Percentiles rank a stretch among this genome's conserved stretches.
phyloP scores from a whole-genome alignment of 2,329 filamentous ascomycete species.

The Botrytis fabae region DNA sequence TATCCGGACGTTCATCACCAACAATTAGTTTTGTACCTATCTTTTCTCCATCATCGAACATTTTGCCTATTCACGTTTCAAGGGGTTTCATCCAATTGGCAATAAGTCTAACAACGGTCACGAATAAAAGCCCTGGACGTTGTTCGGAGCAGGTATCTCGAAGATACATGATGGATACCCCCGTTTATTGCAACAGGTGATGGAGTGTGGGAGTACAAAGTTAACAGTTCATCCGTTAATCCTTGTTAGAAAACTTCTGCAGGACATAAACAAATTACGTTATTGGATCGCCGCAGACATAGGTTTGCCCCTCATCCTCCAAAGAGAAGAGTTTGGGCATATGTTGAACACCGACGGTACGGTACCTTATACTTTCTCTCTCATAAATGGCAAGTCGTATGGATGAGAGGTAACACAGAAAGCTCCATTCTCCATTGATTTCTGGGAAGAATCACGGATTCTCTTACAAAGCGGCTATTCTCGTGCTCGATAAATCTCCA shows the following conservation, averaged over 20 bases:
- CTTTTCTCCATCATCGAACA: neutral
- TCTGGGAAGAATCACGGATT: neutral
- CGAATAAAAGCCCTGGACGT: neutral
- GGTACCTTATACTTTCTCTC: neutral
- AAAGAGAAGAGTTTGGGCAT: slow-evolving; percentile 1
- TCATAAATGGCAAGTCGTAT: neutral
- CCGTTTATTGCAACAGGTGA: neutral
- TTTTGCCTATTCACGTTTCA: neutral
- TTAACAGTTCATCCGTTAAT: neutral
- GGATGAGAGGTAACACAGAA: neutral
- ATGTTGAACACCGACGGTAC: slow-evolving; percentile 2
- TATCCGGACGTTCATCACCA: neutral
- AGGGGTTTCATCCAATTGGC: neutral
- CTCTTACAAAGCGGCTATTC: neutral
- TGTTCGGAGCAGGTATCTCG: neutral
- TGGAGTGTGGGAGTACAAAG: slow-evolving; percentile 9
- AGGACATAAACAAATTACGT: slow-evolving; percentile 14
- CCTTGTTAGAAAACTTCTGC: slow-evolving; percentile 13
- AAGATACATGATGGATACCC: slow-evolving; percentile 5
- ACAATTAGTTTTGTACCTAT: neutral
- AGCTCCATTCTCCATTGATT: neutral
- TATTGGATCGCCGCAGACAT: neutral
- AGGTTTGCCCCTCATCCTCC: neutral
- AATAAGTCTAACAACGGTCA: neutral
- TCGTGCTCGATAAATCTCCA: neutral